Evolutionary conservation across 768 basidiomycete genomes (phyloP), one percentile per base, ranked within the genome.

Genomic region (Leccinum olivaceopallidum): DNA sequence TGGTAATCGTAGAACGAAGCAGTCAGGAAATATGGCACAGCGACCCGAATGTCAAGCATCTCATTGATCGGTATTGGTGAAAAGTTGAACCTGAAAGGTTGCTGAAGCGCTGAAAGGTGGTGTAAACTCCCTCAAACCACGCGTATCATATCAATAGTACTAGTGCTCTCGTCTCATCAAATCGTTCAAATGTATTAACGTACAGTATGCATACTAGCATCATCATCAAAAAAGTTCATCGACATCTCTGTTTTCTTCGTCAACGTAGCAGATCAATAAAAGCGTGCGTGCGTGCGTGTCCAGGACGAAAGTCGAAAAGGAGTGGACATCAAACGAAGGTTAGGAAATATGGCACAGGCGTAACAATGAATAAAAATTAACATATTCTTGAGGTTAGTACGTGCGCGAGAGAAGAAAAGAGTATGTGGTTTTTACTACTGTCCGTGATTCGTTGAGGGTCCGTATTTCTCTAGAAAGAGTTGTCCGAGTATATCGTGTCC

Each of bases 361-460:
- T 20, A 44, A 44, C 20, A 44, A 44, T 44, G n/a, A 44, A 44
- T 44, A 44, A 44, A 44, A 20, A 20, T 44, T 20, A 42, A 42
- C 39, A 42, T 18, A 44, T 44, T 44, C 42, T 44, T 44, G n/a
- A 44, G 42, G 42, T 44, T 44, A 44, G 42, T 44, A 44, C 42
- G 42, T n/a, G 42, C 42, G 9, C 8, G 18, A 42, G 37, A 39
- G 42, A 42, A 42, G 42, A 42, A 42, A 42, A 42, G 42, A 42
- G 18, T 42, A 44, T 20, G 4, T n/a, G 7, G 18, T 9, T 44
- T 44, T 44, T 44, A 36, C 53, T 42, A 62, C 20, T 64, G 69
- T 71, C 56, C 65, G 42, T 63, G 48, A 60, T 44, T 44, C 42
- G 42, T 44, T 60, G 58, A 48, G 58, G 60, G 73, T 72, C 71